Evolutionary conservation across 2,329 filamentous ascomycete species (phyloP), one percentile per base, ranked within the genome.

Genomic region (Penicillium sp.): DNA sequence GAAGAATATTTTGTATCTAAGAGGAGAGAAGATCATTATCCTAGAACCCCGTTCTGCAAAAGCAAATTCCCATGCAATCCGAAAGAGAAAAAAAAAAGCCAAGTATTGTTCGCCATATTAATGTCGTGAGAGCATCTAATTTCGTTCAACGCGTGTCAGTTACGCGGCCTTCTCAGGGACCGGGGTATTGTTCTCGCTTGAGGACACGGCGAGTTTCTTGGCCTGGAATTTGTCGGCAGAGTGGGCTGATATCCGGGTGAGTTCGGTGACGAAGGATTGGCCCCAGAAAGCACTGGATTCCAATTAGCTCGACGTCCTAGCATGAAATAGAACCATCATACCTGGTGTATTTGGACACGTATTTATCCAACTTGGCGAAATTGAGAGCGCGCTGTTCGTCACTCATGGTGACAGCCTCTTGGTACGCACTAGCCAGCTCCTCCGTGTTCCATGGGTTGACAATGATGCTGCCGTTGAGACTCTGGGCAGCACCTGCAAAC

Each of bases 401-500:
- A 47, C 87, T 87, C 90, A 97, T 96, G 48, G 92, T 96, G 39
- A 97, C 91, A n/a, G 92, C 90, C 60, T 96, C 91, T 72, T 96
- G 89, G 61, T 97, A 92, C 5, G 92, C 90, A 64, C 91, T 89
- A 36, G 92, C 92, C 33, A 97, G 79, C 72, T 97, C 92, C 68
- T 96, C 92, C 0, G 92, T 96, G 71, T 97, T 97, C 94, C 94
- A 99, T 1, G 94, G 94, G 73, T 99, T 99, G 66, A 97, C 90
- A 48, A 97, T 92, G 46, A 97, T 80, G 62, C 89, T 91, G 54
- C 92, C 92, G 62, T 95, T 96, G 51, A 99, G 81, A 56, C 89
- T 94, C 74, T 97, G 94, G 0, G 94, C 92, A 7, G 94, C 94
- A 39, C 94, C 94, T 0, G 94, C 92, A 68, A 99, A 97, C 70